These are phyloP conservation scores for Xylaria polymorpha DNA, from an alignment of 2,329 filamentous ascomycete species.

Conservation along the genomic window DNA sequence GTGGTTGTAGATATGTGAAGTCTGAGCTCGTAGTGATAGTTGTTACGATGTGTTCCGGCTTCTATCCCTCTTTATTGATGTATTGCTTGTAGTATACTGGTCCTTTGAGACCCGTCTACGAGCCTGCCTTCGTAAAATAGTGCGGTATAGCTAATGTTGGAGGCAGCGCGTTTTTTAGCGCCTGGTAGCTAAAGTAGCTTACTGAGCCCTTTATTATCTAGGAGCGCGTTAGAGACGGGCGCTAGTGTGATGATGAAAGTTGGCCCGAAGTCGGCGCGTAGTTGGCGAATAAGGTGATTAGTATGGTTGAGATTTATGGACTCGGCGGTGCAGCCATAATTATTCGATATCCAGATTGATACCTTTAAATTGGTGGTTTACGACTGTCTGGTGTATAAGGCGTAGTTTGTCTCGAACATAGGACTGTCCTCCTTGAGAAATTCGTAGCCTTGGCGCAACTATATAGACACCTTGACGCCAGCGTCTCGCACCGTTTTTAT, in stretches of 20 bases:
- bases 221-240: constrained; percentile 31
- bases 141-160: constrained; percentile 33
- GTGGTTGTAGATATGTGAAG: neutral
- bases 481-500: constrained; percentile 33
- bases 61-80: neutral
- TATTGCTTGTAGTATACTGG: neutral
- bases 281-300: neutral
- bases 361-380: constrained; percentile 26
- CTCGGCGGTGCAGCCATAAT: neutral
- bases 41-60: neutral
- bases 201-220: constrained; percentile 20
- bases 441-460: constrained; percentile 24
- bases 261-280: constrained; percentile 27
- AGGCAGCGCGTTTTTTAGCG: constrained; percentile 19
- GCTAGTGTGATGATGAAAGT: constrained; percentile 33
- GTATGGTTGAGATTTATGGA: neutral
- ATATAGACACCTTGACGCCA: constrained; percentile 29
- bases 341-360: constrained; percentile 34
- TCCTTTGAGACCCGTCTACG: neutral
- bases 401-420: constrained; percentile 30
- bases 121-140: constrained; percentile 24
- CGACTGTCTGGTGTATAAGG: constrained; percentile 19
- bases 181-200: constrained; percentile 32
- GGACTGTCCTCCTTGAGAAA: constrained; percentile 21
- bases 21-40: constrained; percentile 2